Evolutionary conservation across 2,329 filamentous ascomycete species (phyloP), one percentile per base, ranked within the genome.

Genomic region (Pochonia chlamydosporia): DNA sequence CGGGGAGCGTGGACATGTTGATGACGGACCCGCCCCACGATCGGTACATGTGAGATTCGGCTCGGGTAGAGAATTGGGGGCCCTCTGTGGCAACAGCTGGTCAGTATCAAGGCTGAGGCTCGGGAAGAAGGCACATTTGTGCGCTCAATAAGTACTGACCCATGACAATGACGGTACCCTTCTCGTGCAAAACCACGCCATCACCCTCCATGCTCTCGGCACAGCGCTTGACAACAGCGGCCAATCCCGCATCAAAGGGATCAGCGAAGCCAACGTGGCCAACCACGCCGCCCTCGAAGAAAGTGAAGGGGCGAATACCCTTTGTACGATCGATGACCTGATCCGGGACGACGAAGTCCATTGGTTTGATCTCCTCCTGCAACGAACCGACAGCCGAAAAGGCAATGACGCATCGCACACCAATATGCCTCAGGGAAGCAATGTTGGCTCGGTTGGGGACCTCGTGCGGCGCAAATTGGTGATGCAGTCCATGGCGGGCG

Each of bases 251-350:
- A 66, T 97, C 93, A 63, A 99, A 99, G 2, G 93, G 93, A 64
- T 97, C 93, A 23, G 89, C 93, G 64, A 99, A 97, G 40, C 90
- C 88, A 39, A 97, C 87, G 66, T 99, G 93, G 31, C 88, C 89
- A 14, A 99, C 93, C 55, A 96, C 81, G 25, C 93, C 93, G 56
- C 81, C 82, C 69, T 92, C 88, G 65, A 97, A 99, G 74, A 96
- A 99, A 23, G 93, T 97, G 67, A 92, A 96, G 2, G 92, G 90
- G 7, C 93, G 79, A 53, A 96, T 77, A 46, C 92, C 93, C 79
- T 96, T 97, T 56, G 92, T 97, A 53, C 92, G 88, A 73, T 99
- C 93, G 64, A 97, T 96, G 66, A 95, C 81, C 74, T 99, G 93
- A 70, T 96, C 90, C 0, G 92, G 93, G 11, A 99, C 79, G 44